Base-by-base conservation (phyloP, 2,329 filamentous ascomycete genomes). In the Colletotrichum melonis region DNA sequence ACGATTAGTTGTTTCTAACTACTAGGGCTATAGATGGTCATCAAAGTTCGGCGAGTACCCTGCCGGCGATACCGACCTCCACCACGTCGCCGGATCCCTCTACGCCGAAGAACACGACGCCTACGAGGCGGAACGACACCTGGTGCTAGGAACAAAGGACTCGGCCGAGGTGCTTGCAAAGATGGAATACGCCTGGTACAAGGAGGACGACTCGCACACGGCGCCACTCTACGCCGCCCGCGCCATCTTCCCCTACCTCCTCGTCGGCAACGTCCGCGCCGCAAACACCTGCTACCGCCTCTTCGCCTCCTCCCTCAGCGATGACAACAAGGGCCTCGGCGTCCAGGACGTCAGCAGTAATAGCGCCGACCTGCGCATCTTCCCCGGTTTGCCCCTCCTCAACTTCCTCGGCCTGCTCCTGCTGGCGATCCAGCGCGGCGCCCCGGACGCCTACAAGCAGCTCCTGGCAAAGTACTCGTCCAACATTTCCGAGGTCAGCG, bases 101-200 rank as follows among this genome's bases (percentile, higher is more conserved):
- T 98, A 95, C 81, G 96, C 95, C n/a, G 93, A 97, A 79, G 96
- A 98, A 78, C 93, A 95, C 82, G 95, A 98, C 74, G 90, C 93
- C 30, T 97, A 98, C 86, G 95, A 98, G 73, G 97, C 97, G 16
- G 97, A 99, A 84, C 90, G 92, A 77, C 97, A 99, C 83, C 88
- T 99, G 68, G 84, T 95, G 62, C 88, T 98, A 52, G 97, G 97
- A 74, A 98, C 95, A 11, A 93, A 93, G 78, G 95, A 97, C 82
- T 98, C 95, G 0, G 90, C 95, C 49, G 92, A 95, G 77, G 88
- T 93, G 12, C 89, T 99, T 67, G 92, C 92, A 62, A 91, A 91
- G 77, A 89, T 98, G 84, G 95, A 98, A 83, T 98, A 97, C 82
- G 89, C 92, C 63, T 99, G 97, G 97, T 99, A 98, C 87, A 92